Conservation (phyloP, 2,329 filamentous ascomycete species). For the Ceratocystiopsis minuta region DNA sequence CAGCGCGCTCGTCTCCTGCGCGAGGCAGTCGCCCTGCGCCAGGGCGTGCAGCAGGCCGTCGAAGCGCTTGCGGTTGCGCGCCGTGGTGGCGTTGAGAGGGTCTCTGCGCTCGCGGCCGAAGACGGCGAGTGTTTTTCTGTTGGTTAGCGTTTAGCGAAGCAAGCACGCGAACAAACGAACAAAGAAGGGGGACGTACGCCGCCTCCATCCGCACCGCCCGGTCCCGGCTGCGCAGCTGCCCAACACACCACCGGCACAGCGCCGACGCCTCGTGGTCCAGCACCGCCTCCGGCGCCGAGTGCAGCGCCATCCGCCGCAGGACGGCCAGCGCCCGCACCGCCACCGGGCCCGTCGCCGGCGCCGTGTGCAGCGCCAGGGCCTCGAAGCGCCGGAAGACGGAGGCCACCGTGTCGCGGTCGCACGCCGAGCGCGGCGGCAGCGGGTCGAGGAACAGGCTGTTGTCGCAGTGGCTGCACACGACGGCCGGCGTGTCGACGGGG, state of each 20-base stretch:
- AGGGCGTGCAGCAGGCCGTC: constrained; percentile 4
- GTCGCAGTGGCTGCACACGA: constrained; percentile 4
- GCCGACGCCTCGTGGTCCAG: constrained; percentile 7
- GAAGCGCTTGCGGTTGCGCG: constrained; percentile 6
- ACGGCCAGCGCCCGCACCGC: constrained; percentile 4
- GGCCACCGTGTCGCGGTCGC: not conserved
- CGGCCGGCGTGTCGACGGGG: not conserved
- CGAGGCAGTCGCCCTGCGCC: not conserved
- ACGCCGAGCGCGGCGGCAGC: not conserved
- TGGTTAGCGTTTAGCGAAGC: too few species aligned
- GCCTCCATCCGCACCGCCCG: constrained; percentile 8
- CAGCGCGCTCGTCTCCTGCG: constrained; percentile 7
- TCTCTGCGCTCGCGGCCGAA: constrained; percentile 4
- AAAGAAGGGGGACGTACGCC: constrained; percentile 1
- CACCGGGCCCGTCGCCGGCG: constrained; percentile 3
- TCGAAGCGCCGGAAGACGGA: not conserved
- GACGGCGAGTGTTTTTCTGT: constrained; percentile 5
- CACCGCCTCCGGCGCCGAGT: not conserved
- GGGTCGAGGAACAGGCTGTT: not conserved
- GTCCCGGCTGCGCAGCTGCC: constrained; percentile 5
- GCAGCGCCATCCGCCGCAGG: constrained; percentile 5
- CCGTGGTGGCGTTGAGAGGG: not conserved
- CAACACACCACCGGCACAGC: constrained; percentile 6
- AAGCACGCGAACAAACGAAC: too few species aligned
- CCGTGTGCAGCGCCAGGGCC: not conserved